A percentile compares a stretch with the other conserved stretches of the same genome.
phyloP scores from a whole-genome alignment of 2,329 filamentous ascomycete species.

The Arthrobotrys musiformis region DNA sequence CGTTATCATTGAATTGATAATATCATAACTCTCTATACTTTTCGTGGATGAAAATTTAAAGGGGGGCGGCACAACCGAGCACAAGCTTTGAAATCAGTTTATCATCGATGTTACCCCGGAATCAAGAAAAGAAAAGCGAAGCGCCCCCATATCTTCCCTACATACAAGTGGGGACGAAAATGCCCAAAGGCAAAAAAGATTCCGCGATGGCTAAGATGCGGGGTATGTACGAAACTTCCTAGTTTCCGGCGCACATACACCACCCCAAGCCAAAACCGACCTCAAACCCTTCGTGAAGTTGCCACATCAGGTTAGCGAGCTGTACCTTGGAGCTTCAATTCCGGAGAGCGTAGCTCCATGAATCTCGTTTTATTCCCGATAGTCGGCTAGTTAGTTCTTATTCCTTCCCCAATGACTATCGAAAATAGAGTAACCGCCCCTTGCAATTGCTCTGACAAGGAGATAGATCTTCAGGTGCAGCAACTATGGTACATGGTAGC shows the following conservation, averaged over 20 bases:
- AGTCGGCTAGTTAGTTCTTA: not conserved
- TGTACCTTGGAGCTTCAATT: not conserved
- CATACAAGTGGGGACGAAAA: constrained; percentile 19
- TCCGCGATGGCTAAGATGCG: constrained; percentile 32
- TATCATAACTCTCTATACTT: not conserved
- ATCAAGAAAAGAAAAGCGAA: constrained; percentile 31
- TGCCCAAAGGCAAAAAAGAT: constrained; percentile 9
- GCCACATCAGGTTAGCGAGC: constrained; percentile 25
- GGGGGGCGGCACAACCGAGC: constrained; percentile 3
- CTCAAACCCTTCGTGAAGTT: not conserved
- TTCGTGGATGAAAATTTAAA: not conserved
- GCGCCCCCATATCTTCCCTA: constrained; percentile 4
- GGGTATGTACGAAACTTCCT: constrained; percentile 45
- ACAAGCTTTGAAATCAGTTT: constrained; percentile 24
- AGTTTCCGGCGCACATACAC: constrained; percentile 36
- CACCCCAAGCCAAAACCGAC: constrained; percentile 4
- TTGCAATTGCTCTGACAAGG: constrained; percentile 9
- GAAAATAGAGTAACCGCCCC: not conserved
- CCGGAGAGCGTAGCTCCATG: not conserved
- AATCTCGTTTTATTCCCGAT: constrained; percentile 30
- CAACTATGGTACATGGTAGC: not conserved
- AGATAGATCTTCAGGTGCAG: constrained; percentile 20
- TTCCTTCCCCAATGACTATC: not conserved
- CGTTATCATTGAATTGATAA: not conserved
- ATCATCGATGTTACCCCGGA: constrained; percentile 17